These are phyloP conservation scores for Volvox africanus DNA, from an alignment of 139 green algal species.

Conservation along the genomic window DNA sequence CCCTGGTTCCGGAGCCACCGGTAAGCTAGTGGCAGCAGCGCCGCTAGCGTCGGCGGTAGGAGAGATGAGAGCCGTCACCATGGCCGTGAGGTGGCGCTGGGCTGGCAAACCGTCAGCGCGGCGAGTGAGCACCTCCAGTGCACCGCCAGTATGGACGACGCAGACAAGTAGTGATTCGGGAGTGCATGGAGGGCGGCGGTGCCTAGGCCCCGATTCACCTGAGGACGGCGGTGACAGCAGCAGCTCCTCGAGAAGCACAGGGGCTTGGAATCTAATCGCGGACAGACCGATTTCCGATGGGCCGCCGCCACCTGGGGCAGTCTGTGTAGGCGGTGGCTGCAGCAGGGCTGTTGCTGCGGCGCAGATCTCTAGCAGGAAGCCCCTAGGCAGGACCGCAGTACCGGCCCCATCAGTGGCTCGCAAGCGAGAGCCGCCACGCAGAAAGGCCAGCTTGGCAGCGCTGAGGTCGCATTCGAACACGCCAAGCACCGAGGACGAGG, in stretches of 20 bases:
- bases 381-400: conserved; percentile 26
- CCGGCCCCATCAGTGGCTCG: not conserved
- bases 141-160: not conserved
- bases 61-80: not conserved
- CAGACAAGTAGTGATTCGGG: conserved; percentile 26
- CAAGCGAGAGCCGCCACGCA: not conserved
- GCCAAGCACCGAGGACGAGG: not conserved
- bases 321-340: not conserved
- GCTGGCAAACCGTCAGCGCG: not conserved
- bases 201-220: no score
- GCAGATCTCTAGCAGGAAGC: conserved; percentile 49
- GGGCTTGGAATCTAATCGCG: conserved; percentile 15
- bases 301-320: not conserved
- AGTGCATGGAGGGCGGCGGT: not conserved
- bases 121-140: conserved; percentile 2
- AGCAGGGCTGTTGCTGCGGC: conserved; percentile 19
- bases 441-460: conserved; percentile 1
- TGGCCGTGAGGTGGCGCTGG: conserved; percentile 6
- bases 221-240: not conserved
- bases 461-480: conserved; percentile 39
- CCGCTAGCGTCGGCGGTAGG: not conserved
- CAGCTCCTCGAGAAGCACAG: not conserved
- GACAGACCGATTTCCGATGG: not conserved
- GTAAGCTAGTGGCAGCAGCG: not conserved
- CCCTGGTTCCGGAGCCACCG: no score